These are phyloP conservation scores for Neonectria neomacrospora DNA, from an alignment of 2,329 filamentous ascomycete genomes.

Conservation along the genomic window DNA sequence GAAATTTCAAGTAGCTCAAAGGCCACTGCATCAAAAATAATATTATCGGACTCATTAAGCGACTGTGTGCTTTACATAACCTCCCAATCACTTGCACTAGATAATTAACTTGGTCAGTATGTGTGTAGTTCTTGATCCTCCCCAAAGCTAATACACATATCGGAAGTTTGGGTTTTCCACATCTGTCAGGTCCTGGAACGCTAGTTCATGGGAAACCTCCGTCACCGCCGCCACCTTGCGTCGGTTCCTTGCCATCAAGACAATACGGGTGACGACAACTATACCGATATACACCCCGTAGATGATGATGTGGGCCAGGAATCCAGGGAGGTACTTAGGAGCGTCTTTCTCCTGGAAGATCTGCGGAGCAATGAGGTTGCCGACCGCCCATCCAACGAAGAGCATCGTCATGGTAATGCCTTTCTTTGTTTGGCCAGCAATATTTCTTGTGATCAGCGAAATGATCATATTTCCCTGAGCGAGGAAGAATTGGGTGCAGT, in stretches of 20 bases:
- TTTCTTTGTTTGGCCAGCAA: constrained; percentile 58
- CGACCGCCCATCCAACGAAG: constrained; percentile 55
- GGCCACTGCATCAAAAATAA: no score
- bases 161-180: constrained; percentile 26
- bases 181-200: constrained; percentile 25
- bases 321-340: constrained; percentile 18
- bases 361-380: constrained; percentile 56
- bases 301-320: constrained; percentile 16
- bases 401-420: constrained; percentile 53
- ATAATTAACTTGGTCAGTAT: no score
- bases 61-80: no score
- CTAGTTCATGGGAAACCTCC: constrained; percentile 17
- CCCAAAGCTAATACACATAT: constrained; percentile 20
- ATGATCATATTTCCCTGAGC: constrained; percentile 55
- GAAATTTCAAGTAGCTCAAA: no score
- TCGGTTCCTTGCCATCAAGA: constrained; percentile 18
- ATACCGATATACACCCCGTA: constrained; percentile 18
- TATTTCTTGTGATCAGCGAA: constrained; percentile 55
- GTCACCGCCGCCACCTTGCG: constrained; percentile 8
- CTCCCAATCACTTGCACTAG: neutral
- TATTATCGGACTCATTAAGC: neutral
- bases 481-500: constrained; percentile 57
- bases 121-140: neutral
- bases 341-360: constrained; percentile 42
- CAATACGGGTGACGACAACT: constrained; percentile 14